Evolutionary conservation across 805 yeast genomes (phyloP).

Genomic region (Candida endomychidarum): DNA sequence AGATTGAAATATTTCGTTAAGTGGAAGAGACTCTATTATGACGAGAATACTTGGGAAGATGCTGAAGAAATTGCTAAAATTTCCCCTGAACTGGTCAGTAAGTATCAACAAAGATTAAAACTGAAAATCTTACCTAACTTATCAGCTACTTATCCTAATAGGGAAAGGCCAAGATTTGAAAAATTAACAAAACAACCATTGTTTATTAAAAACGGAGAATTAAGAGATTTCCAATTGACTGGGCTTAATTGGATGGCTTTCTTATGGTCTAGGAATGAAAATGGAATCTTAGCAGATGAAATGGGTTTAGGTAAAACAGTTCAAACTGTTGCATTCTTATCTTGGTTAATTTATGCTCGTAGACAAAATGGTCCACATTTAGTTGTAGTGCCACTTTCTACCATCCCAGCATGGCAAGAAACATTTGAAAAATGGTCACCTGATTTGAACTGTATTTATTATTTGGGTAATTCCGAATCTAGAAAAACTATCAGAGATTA

Average conservation of each 20-base stretch:
- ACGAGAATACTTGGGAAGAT: conserved; percentile 95
- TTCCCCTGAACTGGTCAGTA: conserved; percentile 81
- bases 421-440: conserved; percentile 98
- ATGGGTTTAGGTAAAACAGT: conserved; percentile 99
- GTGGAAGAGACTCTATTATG: conserved; percentile 92
- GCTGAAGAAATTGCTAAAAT: conserved; percentile 82
- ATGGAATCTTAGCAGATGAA: conserved; percentile 96
- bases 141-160: conserved; percentile 71
- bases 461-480: conserved; percentile 88
- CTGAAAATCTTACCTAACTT: conserved; percentile 82
- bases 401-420: conserved; percentile 99
- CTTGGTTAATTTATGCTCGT: conserved; percentile 94
- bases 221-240: conserved; percentile 95
- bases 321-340: conserved; percentile 89
- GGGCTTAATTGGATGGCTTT: conserved; percentile 99
- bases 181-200: conserved; percentile 84
- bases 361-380: conserved; percentile 97
- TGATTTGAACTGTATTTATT: conserved; percentile 87
- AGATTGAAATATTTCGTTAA: conserved; percentile 82
- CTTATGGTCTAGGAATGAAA: conserved; percentile 95
- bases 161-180: conserved; percentile 82
- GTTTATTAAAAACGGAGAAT: conserved; percentile 84
- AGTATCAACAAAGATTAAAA: conserved; percentile 75
- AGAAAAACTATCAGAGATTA: conserved; percentile 78
- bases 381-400: conserved; percentile 93